These are phyloP conservation scores for Termitomyces sp. DNA, from an alignment of 768 basidiomycete species.

Conservation along the genomic window DNA sequence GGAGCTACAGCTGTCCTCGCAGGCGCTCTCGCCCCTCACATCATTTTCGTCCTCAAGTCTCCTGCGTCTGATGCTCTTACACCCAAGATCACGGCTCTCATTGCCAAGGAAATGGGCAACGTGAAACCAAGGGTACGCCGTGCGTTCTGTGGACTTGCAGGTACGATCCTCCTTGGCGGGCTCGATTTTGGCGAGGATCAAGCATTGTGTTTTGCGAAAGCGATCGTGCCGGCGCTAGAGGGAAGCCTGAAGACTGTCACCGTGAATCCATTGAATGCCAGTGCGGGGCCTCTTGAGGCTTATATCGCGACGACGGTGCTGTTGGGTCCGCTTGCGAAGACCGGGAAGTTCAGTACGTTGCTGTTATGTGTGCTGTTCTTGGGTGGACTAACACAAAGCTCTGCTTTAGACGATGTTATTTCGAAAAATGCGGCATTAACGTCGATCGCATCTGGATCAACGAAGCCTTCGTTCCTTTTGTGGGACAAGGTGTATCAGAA, in stretches of 20 bases:
- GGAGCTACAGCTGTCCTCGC: constrained; percentile 49
- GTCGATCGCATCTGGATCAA: constrained; percentile 37
- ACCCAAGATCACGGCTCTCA: constrained; percentile 35
- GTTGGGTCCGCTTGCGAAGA: constrained; percentile 52
- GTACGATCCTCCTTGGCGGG: constrained; percentile 47
- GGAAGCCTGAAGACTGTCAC: constrained; percentile 60
- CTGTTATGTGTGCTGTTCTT: background rate
- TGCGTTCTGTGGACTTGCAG: constrained; percentile 59
- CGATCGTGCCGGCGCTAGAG: constrained; percentile 61
- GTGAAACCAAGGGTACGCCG: constrained; percentile 56
- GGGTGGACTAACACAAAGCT: constrained; percentile 2
- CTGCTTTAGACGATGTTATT: constrained; percentile 35
- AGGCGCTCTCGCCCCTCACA: constrained; percentile 50
- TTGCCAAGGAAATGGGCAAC: constrained; percentile 70
- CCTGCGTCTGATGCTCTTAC: constrained; percentile 27
- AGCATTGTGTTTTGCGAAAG: constrained; percentile 46
- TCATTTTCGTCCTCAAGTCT: constrained; percentile 44
- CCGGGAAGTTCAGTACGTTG: constrained; percentile 48
- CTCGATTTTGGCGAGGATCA: constrained; percentile 34
- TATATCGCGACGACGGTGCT: constrained; percentile 71
- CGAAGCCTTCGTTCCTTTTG: constrained; percentile 81
- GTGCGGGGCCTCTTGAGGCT: constrained; percentile 74
- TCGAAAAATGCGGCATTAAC: constrained; percentile 43
- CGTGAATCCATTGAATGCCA: constrained; percentile 50
- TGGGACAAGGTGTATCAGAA: constrained; percentile 88